phyloP scores from a whole-genome alignment of 805 yeast species.

The Sugiyamaella qingdaonensis region DNA sequence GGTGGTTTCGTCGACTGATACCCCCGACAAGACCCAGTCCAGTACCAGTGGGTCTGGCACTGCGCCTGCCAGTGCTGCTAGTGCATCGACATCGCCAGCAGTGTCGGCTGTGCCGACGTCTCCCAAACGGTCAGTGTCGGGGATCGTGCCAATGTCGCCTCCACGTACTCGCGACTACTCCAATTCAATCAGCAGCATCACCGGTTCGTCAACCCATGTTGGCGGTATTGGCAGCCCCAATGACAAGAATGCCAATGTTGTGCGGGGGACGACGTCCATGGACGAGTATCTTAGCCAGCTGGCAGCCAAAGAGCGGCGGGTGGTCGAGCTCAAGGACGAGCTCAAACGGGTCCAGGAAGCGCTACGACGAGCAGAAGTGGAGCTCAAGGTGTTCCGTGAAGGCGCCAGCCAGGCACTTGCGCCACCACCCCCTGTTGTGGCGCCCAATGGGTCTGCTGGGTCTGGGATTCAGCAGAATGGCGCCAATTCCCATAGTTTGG shows the following conservation, averaged over 20 bases:
- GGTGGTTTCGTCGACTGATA: constrained; percentile 11
- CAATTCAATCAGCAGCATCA: background rate
- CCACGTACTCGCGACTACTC: background rate
- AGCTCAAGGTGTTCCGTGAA: constrained; percentile 28
- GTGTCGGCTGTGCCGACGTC: constrained; percentile 3
- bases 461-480: background rate
- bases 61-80: background rate
- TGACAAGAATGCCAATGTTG: background rate
- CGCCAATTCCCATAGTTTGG: background rate
- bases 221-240: background rate
- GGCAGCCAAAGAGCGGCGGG: constrained; percentile 37
- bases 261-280: constrained; percentile 3
- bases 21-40: background rate
- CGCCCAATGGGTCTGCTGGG: background rate
- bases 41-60: background rate
- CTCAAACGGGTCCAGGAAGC: constrained; percentile 27
- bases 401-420: constrained; percentile 23
- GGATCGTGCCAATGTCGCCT: background rate
- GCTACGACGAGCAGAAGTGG: constrained; percentile 35
- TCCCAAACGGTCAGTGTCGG: constrained; percentile 1
- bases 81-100: background rate
- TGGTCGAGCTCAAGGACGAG: constrained; percentile 34
- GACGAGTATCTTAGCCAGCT: constrained; percentile 31
- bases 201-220: background rate
- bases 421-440: constrained; percentile 2